phyloP scores from a whole-genome alignment of 2,329 filamentous ascomycete species.

The Colletotrichum trifolii region DNA sequence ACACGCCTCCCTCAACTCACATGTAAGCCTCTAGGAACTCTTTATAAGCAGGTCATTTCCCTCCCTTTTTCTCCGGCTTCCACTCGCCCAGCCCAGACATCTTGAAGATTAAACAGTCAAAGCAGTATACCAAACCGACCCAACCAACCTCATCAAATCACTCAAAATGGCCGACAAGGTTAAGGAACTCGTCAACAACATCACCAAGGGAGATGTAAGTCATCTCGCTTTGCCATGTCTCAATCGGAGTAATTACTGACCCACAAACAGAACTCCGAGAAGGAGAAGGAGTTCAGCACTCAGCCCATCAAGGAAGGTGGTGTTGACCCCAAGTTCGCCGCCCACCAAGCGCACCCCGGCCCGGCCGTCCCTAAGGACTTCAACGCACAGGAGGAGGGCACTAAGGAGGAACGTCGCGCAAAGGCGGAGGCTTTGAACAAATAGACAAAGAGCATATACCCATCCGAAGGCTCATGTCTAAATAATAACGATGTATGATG shows the following conservation, averaged over 20 bases:
- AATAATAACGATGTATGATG: constrained; percentile 26
- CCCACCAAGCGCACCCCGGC: constrained; percentile 67
- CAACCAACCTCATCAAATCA: constrained; percentile 8
- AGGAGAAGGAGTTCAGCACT: constrained; percentile 58
- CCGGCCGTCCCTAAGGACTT: constrained; percentile 66
- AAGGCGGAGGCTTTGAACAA: constrained; percentile 76
- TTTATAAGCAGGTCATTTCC: constrained; percentile 28
- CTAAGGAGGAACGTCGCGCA: constrained; percentile 75
- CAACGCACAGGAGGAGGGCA: constrained; percentile 66
- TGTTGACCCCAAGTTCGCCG: constrained; percentile 59
- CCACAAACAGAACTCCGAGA: constrained; percentile 35
- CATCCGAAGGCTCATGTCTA: not conserved
- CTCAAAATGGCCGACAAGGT: constrained; percentile 36
- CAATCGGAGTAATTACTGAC: constrained; percentile 11
- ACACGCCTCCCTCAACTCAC: constrained; percentile 23
- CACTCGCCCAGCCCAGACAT: constrained; percentile 3
- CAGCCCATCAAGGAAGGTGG: constrained; percentile 56
- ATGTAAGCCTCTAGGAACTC: constrained; percentile 24
- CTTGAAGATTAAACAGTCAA: not conserved
- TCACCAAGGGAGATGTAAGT: constrained; percentile 35
- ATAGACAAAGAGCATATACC: constrained; percentile 39
- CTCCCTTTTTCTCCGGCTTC: not conserved
- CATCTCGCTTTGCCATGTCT: not conserved
- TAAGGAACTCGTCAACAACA: constrained; percentile 38
- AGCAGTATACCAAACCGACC: constrained; percentile 13